Percentiles rank a stretch among this genome's conserved stretches.
Evolutionary conservation across 2,329 filamentous ascomycete genomes (phyloP).

Genomic region (Leptosphaerulina australis): DNA sequence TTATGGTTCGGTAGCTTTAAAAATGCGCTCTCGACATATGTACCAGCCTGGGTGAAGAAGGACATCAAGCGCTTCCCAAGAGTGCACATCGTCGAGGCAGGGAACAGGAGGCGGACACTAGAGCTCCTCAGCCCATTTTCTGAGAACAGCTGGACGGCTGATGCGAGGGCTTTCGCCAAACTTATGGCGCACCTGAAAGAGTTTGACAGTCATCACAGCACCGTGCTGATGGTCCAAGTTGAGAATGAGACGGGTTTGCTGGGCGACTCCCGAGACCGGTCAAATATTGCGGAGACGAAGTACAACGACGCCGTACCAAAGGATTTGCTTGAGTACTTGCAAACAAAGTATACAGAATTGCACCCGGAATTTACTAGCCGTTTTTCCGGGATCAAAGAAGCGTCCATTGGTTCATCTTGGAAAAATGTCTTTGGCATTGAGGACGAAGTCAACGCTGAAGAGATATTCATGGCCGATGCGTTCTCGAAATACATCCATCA

Average conservation of each 20-base stretch:
- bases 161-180: conserved; percentile 49
- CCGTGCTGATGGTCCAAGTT: conserved; percentile 64
- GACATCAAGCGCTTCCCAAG: conserved; percentile 43
- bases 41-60: conserved; percentile 37
- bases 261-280: conserved; percentile 59
- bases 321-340: conserved; percentile 44
- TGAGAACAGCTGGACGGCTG: conserved; percentile 44
- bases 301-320: conserved; percentile 50
- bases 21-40: conserved; percentile 48
- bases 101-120: conserved; percentile 27
- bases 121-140: conserved; percentile 44
- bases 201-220: conserved; percentile 55
- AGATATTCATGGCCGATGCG: conserved; percentile 58
- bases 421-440: conserved; percentile 50
- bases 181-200: conserved; percentile 52
- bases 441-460: conserved; percentile 45
- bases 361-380: conserved; percentile 38
- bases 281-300: conserved; percentile 48
- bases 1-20: conserved; percentile 59
- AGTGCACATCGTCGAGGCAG: conserved; percentile 29
- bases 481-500: conserved; percentile 52
- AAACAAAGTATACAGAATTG: conserved; percentile 17
- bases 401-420: conserved; percentile 40
- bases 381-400: conserved; percentile 29
- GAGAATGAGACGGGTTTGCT: conserved; percentile 62